Evolutionary conservation across 1,284 basidiomycete genomes (phyloP).

Genomic region (Heterobasidion parviporum): DNA sequence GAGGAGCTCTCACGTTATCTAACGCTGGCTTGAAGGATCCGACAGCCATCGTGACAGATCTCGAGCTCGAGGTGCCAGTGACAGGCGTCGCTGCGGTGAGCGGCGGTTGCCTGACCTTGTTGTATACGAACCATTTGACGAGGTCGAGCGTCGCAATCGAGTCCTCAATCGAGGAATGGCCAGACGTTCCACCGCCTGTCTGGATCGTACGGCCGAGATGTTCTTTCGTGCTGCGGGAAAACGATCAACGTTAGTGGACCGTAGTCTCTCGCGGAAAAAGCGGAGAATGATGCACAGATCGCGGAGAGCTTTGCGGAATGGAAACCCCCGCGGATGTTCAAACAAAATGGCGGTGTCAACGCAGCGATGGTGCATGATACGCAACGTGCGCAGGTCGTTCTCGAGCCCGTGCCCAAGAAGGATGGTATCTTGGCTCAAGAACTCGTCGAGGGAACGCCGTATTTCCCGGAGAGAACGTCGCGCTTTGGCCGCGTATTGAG

Average conservation of each 20-base stretch:
- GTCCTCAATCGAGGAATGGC: constrained; percentile 83
- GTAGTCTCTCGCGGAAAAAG: background rate
- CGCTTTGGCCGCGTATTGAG: constrained; percentile 49
- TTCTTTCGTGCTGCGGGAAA: constrained; percentile 56
- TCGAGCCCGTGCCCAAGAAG: constrained; percentile 83
- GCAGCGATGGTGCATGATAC: constrained; percentile 75
- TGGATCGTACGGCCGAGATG: constrained; percentile 75
- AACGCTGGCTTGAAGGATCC: background rate
- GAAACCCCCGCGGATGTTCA: constrained; percentile 72
- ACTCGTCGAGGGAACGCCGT: constrained; percentile 54
- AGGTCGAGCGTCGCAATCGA: constrained; percentile 79
- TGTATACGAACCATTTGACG: constrained; percentile 65
- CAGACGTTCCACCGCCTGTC: constrained; percentile 57
- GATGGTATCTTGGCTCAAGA: constrained; percentile 74
- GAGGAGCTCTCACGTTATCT: no score
- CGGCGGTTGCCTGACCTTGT: constrained; percentile 34
- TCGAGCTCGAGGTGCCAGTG: background rate
- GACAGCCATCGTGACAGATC: background rate
- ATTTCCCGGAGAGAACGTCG: constrained; percentile 58
- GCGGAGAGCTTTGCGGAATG: constrained; percentile 70
- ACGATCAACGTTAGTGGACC: background rate
- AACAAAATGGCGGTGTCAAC: constrained; percentile 83
- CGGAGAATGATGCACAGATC: constrained; percentile 52
- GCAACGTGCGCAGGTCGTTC: constrained; percentile 82
- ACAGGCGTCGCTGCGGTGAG: background rate